Evolutionary conservation across 495 filamentous ascomycete genomes (phyloP).

Genomic region (Astrocystis sublimbata): DNA sequence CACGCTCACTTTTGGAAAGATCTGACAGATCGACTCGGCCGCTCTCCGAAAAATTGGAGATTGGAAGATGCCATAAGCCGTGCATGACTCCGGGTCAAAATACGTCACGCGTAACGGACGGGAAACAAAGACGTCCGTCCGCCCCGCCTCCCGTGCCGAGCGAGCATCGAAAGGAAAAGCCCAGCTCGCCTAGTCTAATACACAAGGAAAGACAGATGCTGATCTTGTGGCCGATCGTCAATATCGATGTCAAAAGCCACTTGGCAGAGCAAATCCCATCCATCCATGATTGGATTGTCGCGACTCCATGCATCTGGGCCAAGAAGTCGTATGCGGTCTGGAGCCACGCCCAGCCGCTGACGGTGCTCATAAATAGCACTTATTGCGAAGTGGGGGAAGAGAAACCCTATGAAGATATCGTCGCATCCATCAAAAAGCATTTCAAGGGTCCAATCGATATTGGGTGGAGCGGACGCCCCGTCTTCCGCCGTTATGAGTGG

Average conservation of each 20-base stretch:
- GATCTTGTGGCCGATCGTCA: neutral
- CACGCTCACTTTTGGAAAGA: neutral
- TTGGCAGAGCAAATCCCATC: neutral
- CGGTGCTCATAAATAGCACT: no score
- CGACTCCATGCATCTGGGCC: neutral
- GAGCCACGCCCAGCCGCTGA: neutral
- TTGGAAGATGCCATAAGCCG: neutral
- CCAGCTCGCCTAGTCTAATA: no score
- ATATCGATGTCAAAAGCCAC: neutral
- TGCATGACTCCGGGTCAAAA: neutral
- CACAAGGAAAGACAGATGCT: neutral
- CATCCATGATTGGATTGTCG: no score
- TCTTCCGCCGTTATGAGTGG: no score
- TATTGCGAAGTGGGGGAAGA: neutral
- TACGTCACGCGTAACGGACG: neutral
- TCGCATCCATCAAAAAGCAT: neutral
- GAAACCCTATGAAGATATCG: no score
- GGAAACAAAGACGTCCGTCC: slow-evolving; percentile 4
- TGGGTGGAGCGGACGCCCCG: no score
- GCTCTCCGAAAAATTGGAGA: no score
- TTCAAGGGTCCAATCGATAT: neutral
- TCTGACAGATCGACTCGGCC: no score
- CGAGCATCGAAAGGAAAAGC: no score
- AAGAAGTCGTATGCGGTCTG: neutral
- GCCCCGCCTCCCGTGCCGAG: no score